Evolutionary conservation across 2,329 filamentous ascomycete species (phyloP), one percentile per base, ranked within the genome.

Genomic region (Colletotrichum aenigma): DNA sequence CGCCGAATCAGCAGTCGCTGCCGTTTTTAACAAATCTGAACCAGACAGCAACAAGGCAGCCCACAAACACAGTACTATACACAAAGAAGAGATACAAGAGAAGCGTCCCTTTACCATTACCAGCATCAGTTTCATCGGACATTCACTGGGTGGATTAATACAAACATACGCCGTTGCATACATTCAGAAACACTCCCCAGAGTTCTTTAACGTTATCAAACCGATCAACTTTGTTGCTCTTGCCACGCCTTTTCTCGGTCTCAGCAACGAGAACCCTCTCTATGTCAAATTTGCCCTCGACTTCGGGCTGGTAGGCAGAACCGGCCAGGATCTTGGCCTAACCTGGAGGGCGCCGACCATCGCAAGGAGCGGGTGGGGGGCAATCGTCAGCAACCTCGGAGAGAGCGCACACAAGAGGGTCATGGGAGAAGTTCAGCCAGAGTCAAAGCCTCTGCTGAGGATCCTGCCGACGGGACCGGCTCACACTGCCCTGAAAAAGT

Each of bases 231-330:
- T 98, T 81, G 94, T 98, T 78, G 90, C 94, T 32, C 87, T 98
- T 79, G 96, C 96, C 18, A 94, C 96, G 1, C 96, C 96, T 0
- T 95, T 98, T 78, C 87, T 98, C 2, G 96, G 96, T 0, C 87
- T 98, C 48, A 98, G 96, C 84, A 98, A 99, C 82, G 97, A 99
- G 82, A 99, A 99, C 80, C 97, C 97, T 0, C 89, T 98, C 72
- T 99, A 99, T 83, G 95, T 99, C 84, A 98, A 96, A 81, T 98
- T 99, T 83, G 97, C 97, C 0, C 88, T 99, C 5, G 97, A 99
- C 83, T 98, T 98, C 85, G 97, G 97, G 0, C 89, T 99, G 2
- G 96, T 99, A 16, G 97, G 97, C n/a, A 91, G 96, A 70, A 98
- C 97, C 4, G 97, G 97, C 9, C 95, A 98, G 84, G 97, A 99